phyloP scores from a whole-genome alignment of 495 filamentous ascomycete genomes.

The Apodospora peruviana region DNA sequence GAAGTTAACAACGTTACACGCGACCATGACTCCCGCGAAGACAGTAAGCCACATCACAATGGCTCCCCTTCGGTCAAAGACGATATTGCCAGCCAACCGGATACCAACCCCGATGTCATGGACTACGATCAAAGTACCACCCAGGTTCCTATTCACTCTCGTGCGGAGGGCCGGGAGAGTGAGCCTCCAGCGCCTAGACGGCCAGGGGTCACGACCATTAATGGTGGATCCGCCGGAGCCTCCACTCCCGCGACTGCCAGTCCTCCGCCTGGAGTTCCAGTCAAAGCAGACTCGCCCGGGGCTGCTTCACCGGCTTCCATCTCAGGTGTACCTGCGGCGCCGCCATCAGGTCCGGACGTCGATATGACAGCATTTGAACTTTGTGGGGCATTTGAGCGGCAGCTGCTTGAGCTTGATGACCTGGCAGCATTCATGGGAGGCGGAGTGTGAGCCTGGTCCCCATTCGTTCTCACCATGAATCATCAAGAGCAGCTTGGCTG shows the following conservation, averaged over 20 bases:
- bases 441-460: constrained; percentile 33
- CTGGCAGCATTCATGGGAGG: constrained; percentile 49
- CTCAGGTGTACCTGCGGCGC: constrained; percentile 6
- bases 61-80: constrained; percentile 39
- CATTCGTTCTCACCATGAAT: neutral
- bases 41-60: constrained; percentile 18
- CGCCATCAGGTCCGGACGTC: constrained; percentile 17
- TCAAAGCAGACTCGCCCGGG: constrained; percentile 37
- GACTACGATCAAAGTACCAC: constrained; percentile 36
- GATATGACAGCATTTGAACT: constrained; percentile 48
- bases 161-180: constrained; percentile 29
- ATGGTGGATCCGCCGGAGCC: constrained; percentile 39
- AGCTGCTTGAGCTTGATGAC: constrained; percentile 45
- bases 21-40: constrained; percentile 21
- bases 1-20: constrained; percentile 28
- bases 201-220: constrained; percentile 44
- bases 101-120: constrained; percentile 39
- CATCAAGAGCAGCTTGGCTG: constrained; percentile 5
- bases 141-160: constrained; percentile 14
- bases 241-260: constrained; percentile 38
- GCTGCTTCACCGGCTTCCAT: constrained; percentile 25
- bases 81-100: constrained; percentile 36
- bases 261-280: constrained; percentile 23
- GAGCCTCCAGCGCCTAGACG: constrained; percentile 39
- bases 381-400: constrained; percentile 43